These are phyloP conservation scores for Suillus sp. DNA, from an alignment of 768 basidiomycete genomes.

Conservation along the genomic window DNA sequence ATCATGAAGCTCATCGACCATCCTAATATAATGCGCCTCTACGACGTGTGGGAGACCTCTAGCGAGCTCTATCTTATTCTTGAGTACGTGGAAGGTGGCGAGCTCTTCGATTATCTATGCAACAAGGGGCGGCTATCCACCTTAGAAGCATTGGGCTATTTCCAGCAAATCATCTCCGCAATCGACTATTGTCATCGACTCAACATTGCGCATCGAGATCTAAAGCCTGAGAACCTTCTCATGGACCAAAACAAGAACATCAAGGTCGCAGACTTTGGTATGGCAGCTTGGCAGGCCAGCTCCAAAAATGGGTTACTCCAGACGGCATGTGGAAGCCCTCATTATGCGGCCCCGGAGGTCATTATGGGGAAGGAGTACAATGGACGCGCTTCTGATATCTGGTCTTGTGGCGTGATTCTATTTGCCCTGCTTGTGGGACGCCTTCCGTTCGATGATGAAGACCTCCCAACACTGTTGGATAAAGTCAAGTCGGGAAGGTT, in stretches of 20 bases:
- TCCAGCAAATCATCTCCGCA: slow-evolving; percentile 91
- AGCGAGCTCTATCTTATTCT: slow-evolving; percentile 88
- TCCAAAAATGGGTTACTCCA: slow-evolving; percentile 58
- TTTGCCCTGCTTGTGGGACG: slow-evolving; percentile 84
- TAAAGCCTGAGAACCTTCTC: slow-evolving; percentile 93
- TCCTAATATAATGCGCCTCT: slow-evolving; percentile 90
- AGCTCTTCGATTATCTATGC: slow-evolving; percentile 92
- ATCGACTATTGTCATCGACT: slow-evolving; percentile 94
- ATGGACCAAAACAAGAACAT: slow-evolving; percentile 82
- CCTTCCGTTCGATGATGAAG: slow-evolving; percentile 93
- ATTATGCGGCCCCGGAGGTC: slow-evolving; percentile 94
- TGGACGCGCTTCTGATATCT: slow-evolving; percentile 88
- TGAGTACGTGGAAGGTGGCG: slow-evolving; percentile 93
- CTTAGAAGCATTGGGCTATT: slow-evolving; percentile 79
- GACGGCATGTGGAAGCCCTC: slow-evolving; percentile 92
- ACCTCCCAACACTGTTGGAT: slow-evolving; percentile 72
- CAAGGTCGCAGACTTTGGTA: slow-evolving; percentile 97
- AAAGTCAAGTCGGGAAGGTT: slow-evolving; percentile 78
- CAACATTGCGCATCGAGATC: slow-evolving; percentile 91
- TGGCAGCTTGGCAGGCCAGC: slow-evolving; percentile 87
- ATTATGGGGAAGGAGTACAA: slow-evolving; percentile 82
- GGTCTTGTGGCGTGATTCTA: slow-evolving; percentile 95
- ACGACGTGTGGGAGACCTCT: slow-evolving; percentile 97
- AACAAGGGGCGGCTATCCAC: slow-evolving; percentile 69
- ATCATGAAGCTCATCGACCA: slow-evolving; percentile 98